These are phyloP conservation scores for Colletotrichum lini DNA, from an alignment of 2,329 filamentous ascomycete genomes.

Conservation along the genomic window DNA sequence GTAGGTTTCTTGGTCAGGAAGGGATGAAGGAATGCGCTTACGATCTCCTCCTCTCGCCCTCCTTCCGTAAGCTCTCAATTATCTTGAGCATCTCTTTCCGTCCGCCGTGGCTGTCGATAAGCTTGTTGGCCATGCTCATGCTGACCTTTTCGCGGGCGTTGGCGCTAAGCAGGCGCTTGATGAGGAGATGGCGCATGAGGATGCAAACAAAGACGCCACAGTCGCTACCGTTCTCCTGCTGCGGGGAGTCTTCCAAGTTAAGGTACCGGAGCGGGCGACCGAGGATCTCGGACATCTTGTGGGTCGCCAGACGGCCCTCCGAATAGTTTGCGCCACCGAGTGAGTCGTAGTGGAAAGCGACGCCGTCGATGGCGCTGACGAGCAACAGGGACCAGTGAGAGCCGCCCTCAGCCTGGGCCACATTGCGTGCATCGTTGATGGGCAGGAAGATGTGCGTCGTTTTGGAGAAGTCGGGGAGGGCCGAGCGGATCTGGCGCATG, in stretches of 20 bases:
- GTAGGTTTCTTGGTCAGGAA: background rate
- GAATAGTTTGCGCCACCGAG: slow-evolving; percentile 81
- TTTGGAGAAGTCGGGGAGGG: slow-evolving; percentile 83
- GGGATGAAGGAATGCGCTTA: slow-evolving; percentile 61
- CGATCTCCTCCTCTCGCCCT: slow-evolving; percentile 88
- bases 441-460: slow-evolving; percentile 96
- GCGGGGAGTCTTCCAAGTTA: slow-evolving; percentile 86
- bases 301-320: slow-evolving; percentile 79
- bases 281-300: slow-evolving; percentile 79
- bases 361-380: slow-evolving; percentile 88
- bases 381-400: slow-evolving; percentile 96
- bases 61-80: slow-evolving; percentile 88
- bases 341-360: slow-evolving; percentile 97
- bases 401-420: slow-evolving; percentile 85
- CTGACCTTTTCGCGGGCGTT: slow-evolving; percentile 88
- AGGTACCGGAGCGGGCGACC: slow-evolving; percentile 79
- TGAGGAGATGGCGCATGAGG: slow-evolving; percentile 92
- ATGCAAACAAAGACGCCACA: slow-evolving; percentile 98
- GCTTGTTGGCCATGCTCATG: slow-evolving; percentile 91
- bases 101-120: slow-evolving; percentile 84
- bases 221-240: slow-evolving; percentile 93
- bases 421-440: slow-evolving; percentile 89
- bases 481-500: slow-evolving; percentile 70
- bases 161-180: slow-evolving; percentile 85
- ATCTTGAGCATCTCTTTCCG: slow-evolving; percentile 93